Conservation (phyloP, 2,329 filamentous ascomycete species). For the Fusarium illudens region DNA sequence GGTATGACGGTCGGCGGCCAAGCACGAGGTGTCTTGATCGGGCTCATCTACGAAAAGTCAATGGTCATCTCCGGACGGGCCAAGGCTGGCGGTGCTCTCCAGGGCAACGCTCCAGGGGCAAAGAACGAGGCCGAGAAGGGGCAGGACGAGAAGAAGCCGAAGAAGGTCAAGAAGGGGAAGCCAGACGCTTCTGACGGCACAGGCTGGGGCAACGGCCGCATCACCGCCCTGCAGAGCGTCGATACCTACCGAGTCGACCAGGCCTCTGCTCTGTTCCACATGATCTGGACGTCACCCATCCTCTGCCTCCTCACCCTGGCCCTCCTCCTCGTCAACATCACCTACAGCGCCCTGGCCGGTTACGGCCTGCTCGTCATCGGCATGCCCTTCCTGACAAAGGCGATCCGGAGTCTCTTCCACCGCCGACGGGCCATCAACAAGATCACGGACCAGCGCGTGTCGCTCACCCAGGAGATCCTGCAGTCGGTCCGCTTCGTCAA, state of each 20-base stretch:
- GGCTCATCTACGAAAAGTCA: conserved; percentile 89
- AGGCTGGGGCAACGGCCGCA: conserved; percentile 92
- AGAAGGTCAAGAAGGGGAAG: conserved; percentile 52
- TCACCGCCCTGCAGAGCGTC: conserved; percentile 93
- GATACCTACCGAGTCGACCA: conserved; percentile 94
- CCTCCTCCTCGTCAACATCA: conserved; percentile 85
- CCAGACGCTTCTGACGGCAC: conserved; percentile 66
- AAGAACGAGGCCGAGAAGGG: conserved; percentile 51
- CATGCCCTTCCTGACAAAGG: conserved; percentile 78
- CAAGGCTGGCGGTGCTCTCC: conserved; percentile 74
- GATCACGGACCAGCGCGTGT: conserved; percentile 90
- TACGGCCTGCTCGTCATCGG: conserved; percentile 83
- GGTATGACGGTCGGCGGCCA: conserved; percentile 94
- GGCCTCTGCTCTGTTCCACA: conserved; percentile 87
- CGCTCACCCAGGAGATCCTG: conserved; percentile 90
- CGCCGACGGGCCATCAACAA: conserved; percentile 87
- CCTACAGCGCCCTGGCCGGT: conserved; percentile 88
- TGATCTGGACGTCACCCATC: conserved; percentile 88
- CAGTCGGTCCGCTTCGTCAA: conserved; percentile 95
- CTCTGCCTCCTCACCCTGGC: conserved; percentile 80
- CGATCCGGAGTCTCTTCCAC: conserved; percentile 78
- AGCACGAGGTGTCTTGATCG: conserved; percentile 80
- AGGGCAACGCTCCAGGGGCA: conserved; percentile 52
- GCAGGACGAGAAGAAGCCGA: conserved; percentile 49
- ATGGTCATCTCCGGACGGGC: conserved; percentile 89